phyloP scores from a whole-genome alignment of 1,284 basidiomycete genomes.

The Megacollybia platyphylla region DNA sequence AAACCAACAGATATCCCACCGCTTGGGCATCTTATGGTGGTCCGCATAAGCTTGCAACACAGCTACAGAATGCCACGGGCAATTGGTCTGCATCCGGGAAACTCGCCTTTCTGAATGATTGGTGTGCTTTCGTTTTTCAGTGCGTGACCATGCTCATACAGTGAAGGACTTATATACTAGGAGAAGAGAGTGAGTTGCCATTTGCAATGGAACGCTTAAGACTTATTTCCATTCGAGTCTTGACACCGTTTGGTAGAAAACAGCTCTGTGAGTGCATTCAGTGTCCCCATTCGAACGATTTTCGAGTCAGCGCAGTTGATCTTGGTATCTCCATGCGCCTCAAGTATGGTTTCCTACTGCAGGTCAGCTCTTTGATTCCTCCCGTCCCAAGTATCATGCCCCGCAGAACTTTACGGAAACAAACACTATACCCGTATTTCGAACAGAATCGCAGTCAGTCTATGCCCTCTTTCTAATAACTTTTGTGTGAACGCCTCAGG shows the following conservation, averaged over 20 bases:
- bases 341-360: constrained; percentile 71
- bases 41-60: constrained; percentile 46
- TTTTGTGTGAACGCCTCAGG: constrained; percentile 16
- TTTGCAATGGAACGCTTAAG: not conserved
- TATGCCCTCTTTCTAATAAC: constrained; percentile 1
- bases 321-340: constrained; percentile 61
- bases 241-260: constrained; percentile 75
- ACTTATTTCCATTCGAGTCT: constrained; percentile 25
- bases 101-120: constrained; percentile 65
- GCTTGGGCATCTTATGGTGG: constrained; percentile 57
- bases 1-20: constrained; percentile 44
- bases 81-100: constrained; percentile 53
- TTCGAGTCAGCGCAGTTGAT: constrained; percentile 30
- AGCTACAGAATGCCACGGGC: constrained; percentile 38
- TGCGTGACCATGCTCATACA: constrained; percentile 3
- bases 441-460: constrained; percentile 75
- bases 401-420: constrained; percentile 61
- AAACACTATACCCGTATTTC: constrained; percentile 70
- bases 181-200: constrained; percentile 49
- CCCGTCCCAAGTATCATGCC: not conserved
- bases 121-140: constrained; percentile 26
- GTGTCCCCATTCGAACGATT: constrained; percentile 1
- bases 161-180: constrained; percentile 66
- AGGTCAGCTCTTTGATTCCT: constrained; percentile 21
- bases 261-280: constrained; percentile 46